Evolutionary conservation across 1,284 basidiomycete genomes (phyloP), one percentile per base, ranked within the genome.

Genomic region (Schizopora paradoxa): DNA sequence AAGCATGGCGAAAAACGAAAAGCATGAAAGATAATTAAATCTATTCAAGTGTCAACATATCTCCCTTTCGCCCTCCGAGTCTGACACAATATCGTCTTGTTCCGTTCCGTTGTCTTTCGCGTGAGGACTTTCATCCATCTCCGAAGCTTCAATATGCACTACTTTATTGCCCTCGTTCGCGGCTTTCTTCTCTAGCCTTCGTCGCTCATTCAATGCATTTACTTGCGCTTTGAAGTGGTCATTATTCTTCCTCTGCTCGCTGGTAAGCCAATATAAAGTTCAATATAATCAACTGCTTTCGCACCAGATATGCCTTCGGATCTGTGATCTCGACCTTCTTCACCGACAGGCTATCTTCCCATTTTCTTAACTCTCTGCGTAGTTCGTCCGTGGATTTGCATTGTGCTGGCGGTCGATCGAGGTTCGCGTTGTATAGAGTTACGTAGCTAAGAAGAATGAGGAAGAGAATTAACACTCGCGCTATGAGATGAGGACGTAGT

Each of bases 351-450:
- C 69, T 66, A 16, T 76, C 74, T 53, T 86, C 83, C 77, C 77
- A 81, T 53, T 64, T 65, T 51, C 66, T 72, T 52, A 86, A 57
- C 21, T 83, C 81, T 41, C 57, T 59, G 32, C 68, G 64, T 7
- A 86, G 67, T 34, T 75, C 72, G 1, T 59, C 51, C 34, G 66
- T 56, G n/a, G 66, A 66, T 57, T 72, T 75, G 22, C 81, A 70
- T 36, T 71, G 64, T 14, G 55, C 45, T 1, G 56, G 46, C n/a
- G 68, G 66, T 49, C 73, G 73, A 61, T 87, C 85, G 6, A 84
- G 65, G 58, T 86, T 87, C 16, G 82, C 75, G 51, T 87, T 87
- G 56, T 73, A 81, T 31, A 82, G 55, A 57, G 76, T 74, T 0
- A 83, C 70, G 79, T 81, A 87, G 53, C 83, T 86, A 45, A 22